Evolutionary conservation across 176 grass and related monocot species (phyloP).

Genomic region (Elymus sibiricus): DNA sequence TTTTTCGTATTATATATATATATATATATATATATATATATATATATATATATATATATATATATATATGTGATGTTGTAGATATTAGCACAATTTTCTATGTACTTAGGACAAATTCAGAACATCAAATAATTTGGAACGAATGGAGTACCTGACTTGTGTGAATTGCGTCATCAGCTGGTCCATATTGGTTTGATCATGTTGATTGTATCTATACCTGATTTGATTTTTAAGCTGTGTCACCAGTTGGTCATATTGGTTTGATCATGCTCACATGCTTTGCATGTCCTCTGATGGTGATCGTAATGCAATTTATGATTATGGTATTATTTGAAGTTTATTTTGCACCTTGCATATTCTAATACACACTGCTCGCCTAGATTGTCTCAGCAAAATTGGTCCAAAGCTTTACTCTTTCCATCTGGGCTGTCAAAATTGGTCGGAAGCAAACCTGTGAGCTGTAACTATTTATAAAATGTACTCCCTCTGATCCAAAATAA

Average conservation of each 20-base stretch:
- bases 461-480: background rate
- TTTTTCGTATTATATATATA: background rate
- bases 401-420: background rate
- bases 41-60: background rate
- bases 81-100: background rate
- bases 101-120: background rate
- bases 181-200: background rate
- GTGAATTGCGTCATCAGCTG: background rate
- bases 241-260: background rate
- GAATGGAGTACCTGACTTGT: background rate
- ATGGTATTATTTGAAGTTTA: background rate
- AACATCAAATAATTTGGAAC: background rate
- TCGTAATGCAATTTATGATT: background rate
- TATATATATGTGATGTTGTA: background rate
- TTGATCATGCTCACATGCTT: conserved; percentile 6
- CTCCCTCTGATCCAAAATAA: too few relatives aligned
- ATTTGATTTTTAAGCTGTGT: conserved; percentile 7
- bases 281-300: conserved; percentile 15
- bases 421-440: background rate
- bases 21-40: background rate
- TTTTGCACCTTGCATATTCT: background rate
- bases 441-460: background rate
- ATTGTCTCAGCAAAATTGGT: background rate
- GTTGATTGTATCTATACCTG: background rate
- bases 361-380: background rate